phyloP scores from a whole-genome alignment of 345 rosid genomes.

The Eutrema japonicum region DNA sequence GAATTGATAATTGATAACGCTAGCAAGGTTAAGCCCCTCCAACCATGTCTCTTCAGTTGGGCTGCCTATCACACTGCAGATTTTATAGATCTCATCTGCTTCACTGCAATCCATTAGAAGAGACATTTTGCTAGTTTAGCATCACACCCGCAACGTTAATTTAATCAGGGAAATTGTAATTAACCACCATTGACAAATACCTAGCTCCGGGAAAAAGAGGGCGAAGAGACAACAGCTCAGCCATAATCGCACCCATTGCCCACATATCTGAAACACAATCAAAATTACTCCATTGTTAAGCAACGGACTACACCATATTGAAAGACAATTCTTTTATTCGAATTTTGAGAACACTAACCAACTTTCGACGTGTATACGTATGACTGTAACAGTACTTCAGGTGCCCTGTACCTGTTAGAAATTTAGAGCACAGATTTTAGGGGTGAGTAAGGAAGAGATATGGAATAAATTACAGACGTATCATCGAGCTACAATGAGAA shows the following conservation, averaged over 20 bases:
- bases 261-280: conserved; percentile 72
- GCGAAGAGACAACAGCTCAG: conserved; percentile 74
- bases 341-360: conserved; percentile 58
- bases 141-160: neutral
- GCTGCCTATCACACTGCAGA: conserved; percentile 84
- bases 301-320: neutral
- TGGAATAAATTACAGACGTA: conserved; percentile 10
- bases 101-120: conserved; percentile 62
- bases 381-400: conserved; percentile 93
- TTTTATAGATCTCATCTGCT: conserved; percentile 94
- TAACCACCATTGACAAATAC: conserved; percentile 40
- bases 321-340: conserved; percentile 2
- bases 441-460: conserved; percentile 3
- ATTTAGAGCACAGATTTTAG: conserved; percentile 16
- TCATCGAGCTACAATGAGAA: neutral
- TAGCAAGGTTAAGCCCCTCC: conserved; percentile 88
- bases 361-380: conserved; percentile 74
- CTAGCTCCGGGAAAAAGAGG: conserved; percentile 94
- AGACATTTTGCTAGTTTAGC: conserved; percentile 13
- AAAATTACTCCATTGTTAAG: conserved; percentile 11
- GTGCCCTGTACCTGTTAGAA: conserved; percentile 88
- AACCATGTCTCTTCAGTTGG: conserved; percentile 81
- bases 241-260: conserved; percentile 99
- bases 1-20: conserved; percentile 73
- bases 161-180: neutral